Evolutionary conservation across 1,284 basidiomycete genomes (phyloP), one percentile per base, ranked within the genome.

Genomic region (Waitea zeae): DNA sequence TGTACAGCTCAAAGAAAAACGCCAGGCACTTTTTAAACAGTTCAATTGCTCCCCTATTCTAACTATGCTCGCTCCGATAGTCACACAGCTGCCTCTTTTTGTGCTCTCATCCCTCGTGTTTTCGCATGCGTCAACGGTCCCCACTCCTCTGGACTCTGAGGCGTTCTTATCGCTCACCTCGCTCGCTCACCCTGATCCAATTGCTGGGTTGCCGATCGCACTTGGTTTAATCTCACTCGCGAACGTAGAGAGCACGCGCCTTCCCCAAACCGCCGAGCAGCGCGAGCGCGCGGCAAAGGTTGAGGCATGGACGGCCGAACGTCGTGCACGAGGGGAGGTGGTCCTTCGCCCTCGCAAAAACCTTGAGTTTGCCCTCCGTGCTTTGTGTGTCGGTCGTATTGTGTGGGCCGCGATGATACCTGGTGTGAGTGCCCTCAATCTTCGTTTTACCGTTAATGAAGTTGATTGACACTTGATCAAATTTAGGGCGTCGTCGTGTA

Each of bases 401-500:
- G 58, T 82, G 15, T 53, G 88, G 20, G 79, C 79, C n/a, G 64
- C 73, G 12, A 56, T 83, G 49, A 70, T 79, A 14, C 86, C 87
- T 33, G 80, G 81, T 40, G 86, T 89, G 49, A 43, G 70, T 58
- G 22, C 20, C 30, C 30, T 15, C 30, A 37, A 28, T 14, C 32
- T 34, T 13, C 30, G 31, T 31, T 12, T 14, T 24, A 5, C 9
- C 9, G 24, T 9, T n/a, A 26, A n/a, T 7, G 24, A 26, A 26
- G n/a, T 26, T 26, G n/a, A n/a, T n/a, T n/a, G n/a, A n/a, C n/a
- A n/a, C n/a, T n/a, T n/a, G 2, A 13, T 41, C 18, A 36, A 39
- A 20, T 24, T 3, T 44, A 89, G 82, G 70, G 78, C 33, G 63
- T 92, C 13, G 62, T 77, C 31, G 46, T 89, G 13, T 90, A 87